Base-by-base conservation (phyloP, 2,329 filamentous ascomycete genomes). In the Herpotrichia juniperi region DNA sequence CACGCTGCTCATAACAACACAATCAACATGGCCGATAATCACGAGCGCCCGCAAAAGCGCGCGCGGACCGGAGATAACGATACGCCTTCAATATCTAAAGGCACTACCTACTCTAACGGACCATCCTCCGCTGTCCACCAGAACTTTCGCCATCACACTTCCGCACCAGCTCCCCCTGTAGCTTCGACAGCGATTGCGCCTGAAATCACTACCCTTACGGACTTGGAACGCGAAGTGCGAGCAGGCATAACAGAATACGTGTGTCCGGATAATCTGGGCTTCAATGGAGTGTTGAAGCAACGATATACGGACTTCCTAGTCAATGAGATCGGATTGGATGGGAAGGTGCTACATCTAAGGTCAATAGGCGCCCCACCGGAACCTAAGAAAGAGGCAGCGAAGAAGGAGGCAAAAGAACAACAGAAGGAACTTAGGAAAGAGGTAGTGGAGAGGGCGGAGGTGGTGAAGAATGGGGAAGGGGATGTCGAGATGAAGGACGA, bases 281-380 rank as follows among this genome's bases (percentile, higher is more conserved):
- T 90, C 59, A 72, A 76, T 12, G 88, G 87, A 16, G 77, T 87
- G 12, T 64, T 90, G 64, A 91, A 91, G 78, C 86, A 88, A 67
- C 81, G 85, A 60, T 97, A 93, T 73, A 93, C 92, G 3, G 93
- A 97, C 72, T 97, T 97, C 65, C 80, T 94, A 62, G 93, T 97
- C 63, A 93, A 96, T 67, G 93, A 97, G 74, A 93, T 97, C 56
- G 78, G 83, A 17, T 86, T 87, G 25, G 84, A 88, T 66, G 92
- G 92, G 14, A 76, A 86, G 48, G 90, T 96, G 12, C 73, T 93
- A 42, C 90, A 93, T 71, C 78, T 96, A 24, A 78, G 74, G 44
- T 81, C 78, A 44, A 70, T 81, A 9, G 60, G 54, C n/a, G 56
- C 5, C 6, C 26, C 28, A 50, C 19, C 43, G 44, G 12, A 32